Base-by-base conservation (phyloP, 495 filamentous ascomycete species). In the Lepraria neglecta region DNA sequence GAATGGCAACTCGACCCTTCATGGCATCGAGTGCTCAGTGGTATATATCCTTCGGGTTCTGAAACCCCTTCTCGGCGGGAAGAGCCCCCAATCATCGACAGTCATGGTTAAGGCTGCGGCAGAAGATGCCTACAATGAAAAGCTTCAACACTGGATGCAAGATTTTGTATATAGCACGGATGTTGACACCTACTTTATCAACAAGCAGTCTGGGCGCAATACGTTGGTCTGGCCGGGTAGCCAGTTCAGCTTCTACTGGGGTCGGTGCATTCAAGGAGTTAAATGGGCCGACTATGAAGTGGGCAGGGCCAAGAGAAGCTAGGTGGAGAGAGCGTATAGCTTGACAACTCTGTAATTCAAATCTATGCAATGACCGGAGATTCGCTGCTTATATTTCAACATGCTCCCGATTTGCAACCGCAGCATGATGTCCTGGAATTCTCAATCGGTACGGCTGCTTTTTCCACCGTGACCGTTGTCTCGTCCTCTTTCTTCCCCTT, bases 1-100 rank as follows among this genome's bases (percentile, higher is more conserved):
- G 43, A 46, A 46, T 46, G 43, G 43, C 43, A 46, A 46, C 43
- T 46, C 43, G 43, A 46, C 43, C 43, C 43, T 46, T 46, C 43
- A 46, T 46, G 43, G 43, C 43, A 46, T 46, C 43, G 43, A 46
- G 43, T 46, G 43, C 43, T 46, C 43, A 3, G 43, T 46, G 43
- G 19, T 46, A 46, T 46, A 46, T 46, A 46, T 46, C 43, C 43
- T 46, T 46, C 43, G 43, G 19, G 15, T 46, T 46, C 43, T 46
- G 43, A 46, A 46, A 46, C 43, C 43, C 43, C 43, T 46, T 46
- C 43, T 46, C 14, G 43, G 43, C 14, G 3, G 43, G 43, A 46
- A 46, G 43, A 46, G 43, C 43, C 43, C 43, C 43, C 43, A 46
- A 12, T 17, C 19, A 46, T 46, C 43, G 14, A 46, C 43, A 46